Base-by-base conservation (phyloP, 352 stramenopile genomes). In the Pythium phragmitis region DNA sequence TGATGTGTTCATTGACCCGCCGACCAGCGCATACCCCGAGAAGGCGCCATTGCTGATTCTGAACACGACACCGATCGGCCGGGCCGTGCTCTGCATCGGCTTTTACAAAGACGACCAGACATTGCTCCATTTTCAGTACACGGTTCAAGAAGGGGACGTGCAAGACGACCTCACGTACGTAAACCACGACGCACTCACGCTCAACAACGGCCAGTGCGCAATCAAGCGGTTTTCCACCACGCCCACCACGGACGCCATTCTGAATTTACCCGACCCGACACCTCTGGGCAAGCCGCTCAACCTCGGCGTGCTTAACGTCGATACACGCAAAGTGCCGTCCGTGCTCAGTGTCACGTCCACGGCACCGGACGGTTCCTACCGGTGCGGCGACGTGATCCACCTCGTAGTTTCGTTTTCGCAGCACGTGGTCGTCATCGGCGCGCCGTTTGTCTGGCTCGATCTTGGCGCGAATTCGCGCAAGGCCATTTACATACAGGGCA, bases 181-280 rank as follows among this genome's bases (percentile, higher is more conserved):
- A 1, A 65, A 80, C 42, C 63, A 70, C 8, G 71, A 75, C 14
- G 73, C 87, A 4, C 72, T 96, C 28, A 91, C 84, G 0, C 69
- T 94, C 16, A 94, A 92, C 72, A 92, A 80, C 47, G 80, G 72
- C 0, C 87, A 94, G 65, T 80, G 72, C 14, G 74, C 79, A 21
- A 93, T 95, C 67, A 89, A 89, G 54, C 65, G 87, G n/a, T 91
- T 92, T 21, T 89, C 87, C 0, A 94, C 87, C 9, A 93, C 75
- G 0, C 85, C 87, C 4, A 90, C 58, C 16, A 94, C 83, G 7
- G 68, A 92, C 43, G 83, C 85, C 3, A 72, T 85, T 41, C 56
- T 94, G 12, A 82, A 72, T 4, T 68, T 95, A 0, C 87, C 87
- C 13, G n/a, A 57, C 8, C 77, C 82, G 17, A 41, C 34, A 23